These are phyloP conservation scores for Xylaria multiplex DNA, from an alignment of 2,329 filamentous ascomycete species.

Conservation along the genomic window DNA sequence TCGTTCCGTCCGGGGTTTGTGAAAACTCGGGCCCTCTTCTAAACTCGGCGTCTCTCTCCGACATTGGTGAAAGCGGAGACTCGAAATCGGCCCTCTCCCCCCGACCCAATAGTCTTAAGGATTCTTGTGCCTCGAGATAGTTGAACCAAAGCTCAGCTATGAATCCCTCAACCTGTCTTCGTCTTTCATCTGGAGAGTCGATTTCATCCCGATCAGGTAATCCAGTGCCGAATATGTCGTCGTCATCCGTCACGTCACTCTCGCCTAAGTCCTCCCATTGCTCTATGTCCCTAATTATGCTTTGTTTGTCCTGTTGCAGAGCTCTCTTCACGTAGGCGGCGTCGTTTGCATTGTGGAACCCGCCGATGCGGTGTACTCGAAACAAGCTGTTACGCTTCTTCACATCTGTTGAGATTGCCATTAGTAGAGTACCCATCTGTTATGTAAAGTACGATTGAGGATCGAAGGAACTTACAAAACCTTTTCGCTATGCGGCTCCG, in stretches of 20 bases:
- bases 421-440: background rate
- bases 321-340: slow-evolving; percentile 17
- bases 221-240: background rate
- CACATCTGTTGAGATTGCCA: background rate
- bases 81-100: slow-evolving; percentile 10
- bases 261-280: slow-evolving; percentile 16
- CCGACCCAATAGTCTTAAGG: background rate
- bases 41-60: background rate
- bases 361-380: slow-evolving; percentile 5
- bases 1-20: background rate
- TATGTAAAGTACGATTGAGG: too few species aligned
- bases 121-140: background rate
- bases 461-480: slow-evolving; percentile 19
- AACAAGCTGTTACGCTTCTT: background rate
- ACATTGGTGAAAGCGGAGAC: background rate
- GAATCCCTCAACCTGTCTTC: slow-evolving; percentile 18
- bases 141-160: background rate
- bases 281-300: background rate
- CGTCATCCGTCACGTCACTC: background rate
- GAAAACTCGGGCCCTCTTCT: slow-evolving; percentile 14
- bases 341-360: background rate
- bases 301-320: slow-evolving; percentile 20
- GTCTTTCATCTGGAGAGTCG: slow-evolving; percentile 19
- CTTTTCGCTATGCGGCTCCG: background rate
- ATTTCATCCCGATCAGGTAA: background rate